Base-by-base conservation (phyloP, 2,329 filamentous ascomycete species). In the Rugonectria rugulosa region DNA sequence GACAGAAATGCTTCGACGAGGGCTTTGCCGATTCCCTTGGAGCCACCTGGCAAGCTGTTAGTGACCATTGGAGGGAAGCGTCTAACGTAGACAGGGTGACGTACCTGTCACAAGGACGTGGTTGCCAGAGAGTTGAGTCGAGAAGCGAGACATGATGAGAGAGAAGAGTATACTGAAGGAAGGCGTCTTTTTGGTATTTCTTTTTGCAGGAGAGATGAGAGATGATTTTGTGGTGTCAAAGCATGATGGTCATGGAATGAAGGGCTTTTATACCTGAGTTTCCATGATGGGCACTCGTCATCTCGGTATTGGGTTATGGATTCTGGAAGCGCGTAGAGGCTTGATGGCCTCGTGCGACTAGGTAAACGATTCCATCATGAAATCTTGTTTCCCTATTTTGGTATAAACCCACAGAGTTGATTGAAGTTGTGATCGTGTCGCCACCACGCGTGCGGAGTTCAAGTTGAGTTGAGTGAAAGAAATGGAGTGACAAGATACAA, bases 11-110 rank as follows among this genome's bases (percentile, higher is more conserved):
- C 26, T 26, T 69, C 54, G 0, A 62, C 63, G 1, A 65, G 62
- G 2, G 53, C 61, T 31, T 40, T 64, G 0, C 67, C 67, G n/a
- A 69, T 64, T 3, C 67, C 67, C 21, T 69, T 69, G 5, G 55
- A 59, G 1, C 67, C 67, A 7, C 67, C 63, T 66, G 15, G 0
- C 32, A 9, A 4, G n/a, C 12, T 37, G 21, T 56, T 19, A 48
- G 11, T 10, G 3, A 21, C 2, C 26, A 8, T 9, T 19, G 2
- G 10, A 17, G 26, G 3, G 32, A 19, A 10, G 19, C 6, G 17
- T n/a, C 5, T 7, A 4, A 19, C 7, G 19, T 15, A 36, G 11
- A 36, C 17, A 1, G 21, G 10, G 17, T 9, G n/a, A 24, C 53
- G 23, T 43, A 41, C 53, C 29, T 42, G 64, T 57, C 27, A 63